Percentiles rank a stretch among this genome's conserved stretches.
These are phyloP conservation scores for Cardiosporidium cionae DNA, from an alignment of 169 alveolate genomes.

Conservation along the genomic window DNA sequence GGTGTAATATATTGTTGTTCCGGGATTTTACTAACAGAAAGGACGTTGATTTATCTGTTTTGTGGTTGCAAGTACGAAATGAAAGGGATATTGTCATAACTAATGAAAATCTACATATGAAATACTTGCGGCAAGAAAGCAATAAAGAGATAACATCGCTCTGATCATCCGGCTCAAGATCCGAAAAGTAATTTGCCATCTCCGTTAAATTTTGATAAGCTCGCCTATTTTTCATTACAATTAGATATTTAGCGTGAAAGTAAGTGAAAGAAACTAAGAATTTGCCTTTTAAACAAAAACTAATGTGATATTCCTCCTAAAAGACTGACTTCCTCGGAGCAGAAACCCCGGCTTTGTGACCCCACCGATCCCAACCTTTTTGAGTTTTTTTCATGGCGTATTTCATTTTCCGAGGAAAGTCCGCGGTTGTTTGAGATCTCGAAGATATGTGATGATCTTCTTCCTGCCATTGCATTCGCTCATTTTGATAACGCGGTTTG, in stretches of 20 bases:
- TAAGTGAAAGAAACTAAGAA: not conserved
- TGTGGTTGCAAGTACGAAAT: not conserved
- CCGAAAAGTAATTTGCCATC: conserved; percentile 41
- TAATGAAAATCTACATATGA: no score
- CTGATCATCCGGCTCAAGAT: conserved; percentile 49
- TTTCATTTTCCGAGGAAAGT: no score
- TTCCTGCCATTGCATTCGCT: not conserved
- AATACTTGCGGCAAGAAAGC: conserved; percentile 41
- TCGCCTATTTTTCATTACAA: no score
- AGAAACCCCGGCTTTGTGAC: not conserved
- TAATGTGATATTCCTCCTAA: not conserved
- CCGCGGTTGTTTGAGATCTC: not conserved
- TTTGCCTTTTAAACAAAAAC: not conserved
- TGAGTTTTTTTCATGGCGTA: not conserved
- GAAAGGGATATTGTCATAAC: not conserved
- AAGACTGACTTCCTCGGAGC: not conserved
- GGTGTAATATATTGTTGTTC: no score
- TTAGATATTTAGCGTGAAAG: no score
- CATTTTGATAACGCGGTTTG: not conserved
- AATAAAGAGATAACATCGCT: conserved; percentile 41
- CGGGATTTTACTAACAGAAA: no score
- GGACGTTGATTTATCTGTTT: no score
- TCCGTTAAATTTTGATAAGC: conserved; percentile 47
- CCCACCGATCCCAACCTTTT: not conserved
- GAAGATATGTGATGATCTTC: no score